Conservation (phyloP, 1,139 yeast genomes). For the Lodderomyces beijingensis region DNA sequence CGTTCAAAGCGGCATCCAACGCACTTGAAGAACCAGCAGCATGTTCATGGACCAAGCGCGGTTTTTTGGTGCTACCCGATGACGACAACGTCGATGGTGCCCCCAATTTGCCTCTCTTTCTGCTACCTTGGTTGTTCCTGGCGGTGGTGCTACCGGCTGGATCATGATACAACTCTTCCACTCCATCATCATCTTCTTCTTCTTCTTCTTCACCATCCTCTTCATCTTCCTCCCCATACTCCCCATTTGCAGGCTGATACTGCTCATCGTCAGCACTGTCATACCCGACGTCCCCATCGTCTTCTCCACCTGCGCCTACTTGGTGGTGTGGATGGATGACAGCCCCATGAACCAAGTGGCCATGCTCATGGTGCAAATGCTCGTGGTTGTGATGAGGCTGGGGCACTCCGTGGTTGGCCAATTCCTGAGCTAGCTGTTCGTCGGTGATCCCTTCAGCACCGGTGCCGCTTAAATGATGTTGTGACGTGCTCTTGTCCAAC, state of each 20-base stretch:
- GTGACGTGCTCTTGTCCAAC: background rate
- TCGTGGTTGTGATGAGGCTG: background rate
- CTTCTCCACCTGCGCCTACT: background rate
- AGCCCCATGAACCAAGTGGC: background rate
- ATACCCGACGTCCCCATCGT: background rate
- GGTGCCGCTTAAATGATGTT: too few relatives aligned
- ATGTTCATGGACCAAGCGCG: too few relatives aligned
- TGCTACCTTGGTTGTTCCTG: constrained; percentile 2
- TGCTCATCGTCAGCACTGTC: background rate
- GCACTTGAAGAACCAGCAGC: too few relatives aligned
- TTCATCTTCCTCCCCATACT: constrained; percentile 1
- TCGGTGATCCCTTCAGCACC: background rate
- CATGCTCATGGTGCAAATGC: constrained; percentile 3
- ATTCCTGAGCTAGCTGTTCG: background rate
- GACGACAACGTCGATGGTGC: background rate
- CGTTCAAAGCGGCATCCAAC: background rate
- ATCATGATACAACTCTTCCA: constrained; percentile 5
- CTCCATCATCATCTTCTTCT: constrained; percentile 10
- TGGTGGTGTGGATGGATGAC: background rate
- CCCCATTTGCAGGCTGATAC: background rate
- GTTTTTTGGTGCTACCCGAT: too few relatives aligned
- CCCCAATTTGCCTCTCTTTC: background rate
- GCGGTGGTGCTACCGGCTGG: constrained; percentile 1
- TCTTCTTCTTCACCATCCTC: constrained; percentile 9
- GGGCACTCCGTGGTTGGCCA: background rate